These are phyloP conservation scores for Aspergillus carlsbadensis DNA, from an alignment of 495 filamentous ascomycete genomes.

Conservation along the genomic window DNA sequence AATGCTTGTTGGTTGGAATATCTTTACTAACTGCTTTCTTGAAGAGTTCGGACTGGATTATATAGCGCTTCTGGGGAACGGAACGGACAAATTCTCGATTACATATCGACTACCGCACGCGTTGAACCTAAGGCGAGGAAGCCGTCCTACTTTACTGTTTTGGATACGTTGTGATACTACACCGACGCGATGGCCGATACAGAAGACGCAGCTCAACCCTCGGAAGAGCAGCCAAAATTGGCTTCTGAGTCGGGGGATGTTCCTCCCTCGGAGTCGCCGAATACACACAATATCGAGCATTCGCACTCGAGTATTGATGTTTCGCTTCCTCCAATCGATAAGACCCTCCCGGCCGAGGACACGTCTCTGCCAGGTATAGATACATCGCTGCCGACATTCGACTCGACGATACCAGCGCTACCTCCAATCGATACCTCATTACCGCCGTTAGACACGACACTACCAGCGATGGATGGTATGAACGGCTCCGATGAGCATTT, in stretches of 20 bases:
- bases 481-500: conserved; percentile 29
- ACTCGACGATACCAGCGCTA: conserved; percentile 26
- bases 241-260: conserved; percentile 22
- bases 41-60: conserved; percentile 6
- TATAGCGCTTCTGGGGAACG: conserved; percentile 7
- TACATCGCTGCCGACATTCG: conserved; percentile 35
- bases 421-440: conserved; percentile 28
- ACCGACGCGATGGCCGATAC: conserved; percentile 34
- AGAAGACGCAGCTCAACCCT: conserved; percentile 28
- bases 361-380: conserved; percentile 20
- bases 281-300: not conserved
- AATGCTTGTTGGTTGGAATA: not conserved
- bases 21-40: conserved; percentile 14
- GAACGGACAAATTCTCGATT: not conserved
- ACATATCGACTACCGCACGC: not conserved
- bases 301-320: conserved; percentile 25
- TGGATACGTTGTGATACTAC: not conserved
- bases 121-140: not conserved
- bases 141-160: not conserved
- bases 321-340: conserved; percentile 41
- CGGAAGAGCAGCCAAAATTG: conserved; percentile 31
- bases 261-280: conserved; percentile 16
- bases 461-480: conserved; percentile 32
- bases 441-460: conserved; percentile 36
- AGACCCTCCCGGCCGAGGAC: conserved; percentile 34